phyloP scores from a whole-genome alignment of 768 basidiomycete genomes.

The Pleurotus salmoneostramineus region DNA sequence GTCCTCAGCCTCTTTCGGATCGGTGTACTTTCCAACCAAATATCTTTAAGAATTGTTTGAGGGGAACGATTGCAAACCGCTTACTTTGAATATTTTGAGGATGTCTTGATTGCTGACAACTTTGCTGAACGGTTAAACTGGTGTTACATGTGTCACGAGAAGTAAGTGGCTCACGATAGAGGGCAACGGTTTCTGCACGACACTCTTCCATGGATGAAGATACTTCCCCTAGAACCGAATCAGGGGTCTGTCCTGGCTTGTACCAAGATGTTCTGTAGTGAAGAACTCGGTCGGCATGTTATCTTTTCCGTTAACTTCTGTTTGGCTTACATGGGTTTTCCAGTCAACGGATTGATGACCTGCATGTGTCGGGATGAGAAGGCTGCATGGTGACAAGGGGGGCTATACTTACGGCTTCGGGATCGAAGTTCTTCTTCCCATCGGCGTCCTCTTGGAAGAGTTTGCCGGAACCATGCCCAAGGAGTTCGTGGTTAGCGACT shows the following conservation, averaged over 20 bases:
- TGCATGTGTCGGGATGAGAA: constrained; percentile 18
- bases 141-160: background rate
- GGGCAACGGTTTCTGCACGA: constrained; percentile 83
- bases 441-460: constrained; percentile 73
- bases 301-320: background rate
- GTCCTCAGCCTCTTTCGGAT: constrained; percentile 67
- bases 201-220: constrained; percentile 93
- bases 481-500: constrained; percentile 86
- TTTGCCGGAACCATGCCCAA: constrained; percentile 85
- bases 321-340: constrained; percentile 57
- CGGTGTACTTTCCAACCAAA: constrained; percentile 46
- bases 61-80: constrained; percentile 16
- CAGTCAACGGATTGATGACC: constrained; percentile 82
- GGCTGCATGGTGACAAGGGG: background rate
- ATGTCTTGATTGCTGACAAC: constrained; percentile 76
- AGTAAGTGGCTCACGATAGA: constrained; percentile 55
- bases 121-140: constrained; percentile 19
- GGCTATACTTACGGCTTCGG: constrained; percentile 43
- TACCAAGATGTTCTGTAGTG: constrained; percentile 73
- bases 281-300: background rate
- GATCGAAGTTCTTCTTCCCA: constrained; percentile 81
- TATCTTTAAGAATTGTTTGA: background rate
- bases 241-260: constrained; percentile 80
- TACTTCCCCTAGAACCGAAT: constrained; percentile 79
- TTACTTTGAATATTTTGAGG: constrained; percentile 74